A percentile compares a stretch with the other conserved stretches of the same genome.
These are phyloP conservation scores for Fusarium anthophilum DNA, from an alignment of 2,329 filamentous ascomycete genomes.

Conservation along the genomic window DNA sequence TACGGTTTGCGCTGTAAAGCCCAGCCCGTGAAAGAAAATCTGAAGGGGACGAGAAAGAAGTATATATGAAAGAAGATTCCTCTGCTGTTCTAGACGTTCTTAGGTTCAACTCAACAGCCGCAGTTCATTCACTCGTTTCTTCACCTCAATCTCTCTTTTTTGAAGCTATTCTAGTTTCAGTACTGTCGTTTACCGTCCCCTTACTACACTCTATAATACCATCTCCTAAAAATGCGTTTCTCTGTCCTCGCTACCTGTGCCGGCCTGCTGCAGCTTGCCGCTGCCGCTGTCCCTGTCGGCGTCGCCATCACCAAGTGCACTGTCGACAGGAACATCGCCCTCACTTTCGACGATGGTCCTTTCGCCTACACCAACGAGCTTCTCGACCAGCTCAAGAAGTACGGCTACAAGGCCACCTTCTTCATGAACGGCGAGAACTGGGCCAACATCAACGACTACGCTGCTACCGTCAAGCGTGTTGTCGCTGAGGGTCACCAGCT, in stretches of 20 bases:
- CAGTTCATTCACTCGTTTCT: conserved; percentile 14
- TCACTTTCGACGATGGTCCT: conserved; percentile 25
- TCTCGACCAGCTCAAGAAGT: conserved; percentile 24
- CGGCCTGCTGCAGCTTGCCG: conserved; percentile 17
- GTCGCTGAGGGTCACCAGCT: conserved; percentile 62
- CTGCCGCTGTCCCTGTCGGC: conserved; percentile 17
- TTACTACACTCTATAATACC: not conserved
- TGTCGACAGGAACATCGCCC: conserved; percentile 23
- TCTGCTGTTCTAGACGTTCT: not conserved
- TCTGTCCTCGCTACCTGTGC: conserved; percentile 20
- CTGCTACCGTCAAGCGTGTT: conserved; percentile 49
- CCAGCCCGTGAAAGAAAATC: not conserved
- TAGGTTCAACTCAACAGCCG: conserved; percentile 11
- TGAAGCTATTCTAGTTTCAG: conserved; percentile 12
- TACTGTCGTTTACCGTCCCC: conserved; percentile 9
- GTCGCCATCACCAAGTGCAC: conserved; percentile 18
- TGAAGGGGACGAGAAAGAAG: not conserved
- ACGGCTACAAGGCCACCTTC: conserved; percentile 29
- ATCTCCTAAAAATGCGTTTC: conserved; percentile 7
- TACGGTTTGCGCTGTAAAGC: not conserved
- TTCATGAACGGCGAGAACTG: conserved; percentile 41
- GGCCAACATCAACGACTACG: conserved; percentile 36
- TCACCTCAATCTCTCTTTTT: conserved; percentile 9
- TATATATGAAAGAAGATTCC: conserved; percentile 21
- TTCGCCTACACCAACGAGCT: conserved; percentile 25